Conservation (phyloP, 2,329 filamentous ascomycete species). For the Ploettnerulaceae sp. region DNA sequence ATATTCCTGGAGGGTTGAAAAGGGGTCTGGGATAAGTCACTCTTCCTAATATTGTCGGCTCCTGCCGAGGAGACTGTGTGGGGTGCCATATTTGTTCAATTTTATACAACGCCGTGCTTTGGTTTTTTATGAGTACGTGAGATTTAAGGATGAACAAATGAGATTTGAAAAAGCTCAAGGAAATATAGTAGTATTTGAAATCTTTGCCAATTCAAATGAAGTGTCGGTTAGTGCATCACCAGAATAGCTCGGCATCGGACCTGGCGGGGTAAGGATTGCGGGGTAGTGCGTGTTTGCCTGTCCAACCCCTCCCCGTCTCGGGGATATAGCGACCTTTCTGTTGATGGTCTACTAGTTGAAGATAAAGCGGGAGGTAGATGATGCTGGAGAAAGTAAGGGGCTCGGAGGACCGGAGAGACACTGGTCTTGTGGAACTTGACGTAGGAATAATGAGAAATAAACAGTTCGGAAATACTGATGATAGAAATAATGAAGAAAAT, state of each 20-base stretch:
- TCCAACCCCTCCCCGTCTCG: no score
- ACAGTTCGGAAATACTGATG: not conserved
- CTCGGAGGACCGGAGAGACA: no score
- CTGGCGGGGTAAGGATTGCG: not conserved
- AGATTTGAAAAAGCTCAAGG: not conserved
- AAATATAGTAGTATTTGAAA: no score
- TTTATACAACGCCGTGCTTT: not conserved
- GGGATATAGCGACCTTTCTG: no score
- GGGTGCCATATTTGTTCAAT: not conserved
- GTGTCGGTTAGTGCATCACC: not conserved
- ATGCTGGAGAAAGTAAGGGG: no score
- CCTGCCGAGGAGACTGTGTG: not conserved
- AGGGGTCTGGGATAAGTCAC: not conserved
- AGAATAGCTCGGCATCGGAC: not conserved
- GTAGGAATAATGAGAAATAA: no score
- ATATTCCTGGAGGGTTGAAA: not conserved
- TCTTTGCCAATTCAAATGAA: not conserved
- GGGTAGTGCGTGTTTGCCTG: no score
- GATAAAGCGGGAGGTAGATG: no score
- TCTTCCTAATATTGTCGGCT: not conserved
- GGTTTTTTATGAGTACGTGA: no score
- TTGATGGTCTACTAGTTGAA: no score
- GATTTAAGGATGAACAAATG: not conserved
- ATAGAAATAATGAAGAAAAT: not conserved
- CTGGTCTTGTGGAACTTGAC: no score